Percentiles rank a stretch among this genome's conserved stretches.
Conservation (phyloP, 495 filamentous ascomycete species). For the Aspergillus funiculosus region DNA sequence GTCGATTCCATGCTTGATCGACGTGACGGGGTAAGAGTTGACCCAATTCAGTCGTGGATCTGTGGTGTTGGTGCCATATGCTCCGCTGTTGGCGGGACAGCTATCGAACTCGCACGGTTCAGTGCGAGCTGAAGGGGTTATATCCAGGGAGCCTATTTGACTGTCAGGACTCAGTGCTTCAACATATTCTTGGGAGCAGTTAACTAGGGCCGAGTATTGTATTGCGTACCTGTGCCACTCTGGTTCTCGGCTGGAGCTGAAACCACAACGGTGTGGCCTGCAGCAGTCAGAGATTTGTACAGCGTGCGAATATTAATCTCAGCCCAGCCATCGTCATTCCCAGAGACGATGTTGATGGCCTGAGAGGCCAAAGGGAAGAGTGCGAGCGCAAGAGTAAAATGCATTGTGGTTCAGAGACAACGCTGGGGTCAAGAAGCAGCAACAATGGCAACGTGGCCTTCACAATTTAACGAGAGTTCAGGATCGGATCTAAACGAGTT, state of each 20-base stretch:
- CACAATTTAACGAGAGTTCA: too few relatives aligned
- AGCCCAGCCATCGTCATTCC: conserved; percentile 70
- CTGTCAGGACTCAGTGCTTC: neutral
- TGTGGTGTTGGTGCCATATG: conserved; percentile 50
- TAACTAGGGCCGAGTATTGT: neutral
- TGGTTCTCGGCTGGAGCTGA: conserved; percentile 60
- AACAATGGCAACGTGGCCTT: too few relatives aligned
- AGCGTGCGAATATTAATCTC: conserved; percentile 57
- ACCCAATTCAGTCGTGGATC: conserved; percentile 60
- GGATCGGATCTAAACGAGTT: neutral
- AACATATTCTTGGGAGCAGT: neutral
- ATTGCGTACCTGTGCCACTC: conserved; percentile 50
- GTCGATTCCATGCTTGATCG: conserved; percentile 59
- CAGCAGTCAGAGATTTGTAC: conserved; percentile 44
- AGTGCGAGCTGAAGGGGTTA: conserved; percentile 38
- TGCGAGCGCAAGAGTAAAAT: conserved; percentile 9
- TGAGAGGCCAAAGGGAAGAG: conserved; percentile 20
- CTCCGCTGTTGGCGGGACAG: conserved; percentile 50
- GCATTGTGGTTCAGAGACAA: conserved; percentile 7
- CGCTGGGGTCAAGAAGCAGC: neutral
- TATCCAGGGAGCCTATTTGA: conserved; percentile 46
- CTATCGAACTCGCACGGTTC: conserved; percentile 52
- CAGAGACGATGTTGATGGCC: conserved; percentile 54
- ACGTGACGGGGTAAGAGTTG: conserved; percentile 61
- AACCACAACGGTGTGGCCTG: conserved; percentile 55